These are phyloP conservation scores for Phytopythium kandeliae DNA, from an alignment of 352 stramenopile genomes.

Conservation along the genomic window DNA sequence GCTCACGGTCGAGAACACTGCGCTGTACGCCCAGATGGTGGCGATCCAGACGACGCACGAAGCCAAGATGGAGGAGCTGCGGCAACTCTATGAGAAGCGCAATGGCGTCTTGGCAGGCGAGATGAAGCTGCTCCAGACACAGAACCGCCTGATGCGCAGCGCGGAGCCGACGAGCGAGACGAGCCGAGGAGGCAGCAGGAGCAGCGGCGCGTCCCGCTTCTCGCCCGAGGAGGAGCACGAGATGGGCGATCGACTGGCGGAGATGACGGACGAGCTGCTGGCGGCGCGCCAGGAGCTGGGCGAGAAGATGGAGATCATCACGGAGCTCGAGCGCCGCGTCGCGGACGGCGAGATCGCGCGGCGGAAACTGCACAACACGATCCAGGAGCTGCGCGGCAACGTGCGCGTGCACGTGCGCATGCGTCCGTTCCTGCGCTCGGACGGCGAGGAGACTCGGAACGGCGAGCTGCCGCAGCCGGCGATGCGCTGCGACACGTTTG, in stretches of 20 bases:
- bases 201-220: constrained; percentile 6
- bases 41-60: constrained; percentile 76
- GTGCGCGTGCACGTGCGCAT: constrained; percentile 97
- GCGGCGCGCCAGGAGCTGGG: constrained; percentile 55
- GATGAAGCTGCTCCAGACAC: constrained; percentile 70
- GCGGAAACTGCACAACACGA: constrained; percentile 98
- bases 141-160: constrained; percentile 67
- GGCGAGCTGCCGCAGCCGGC: constrained; percentile 41
- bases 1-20: constrained; percentile 80
- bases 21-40: constrained; percentile 84
- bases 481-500: constrained; percentile 65
- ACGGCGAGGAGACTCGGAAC: constrained; percentile 43
- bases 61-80: constrained; percentile 77
- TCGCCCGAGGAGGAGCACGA: constrained; percentile 36
- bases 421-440: constrained; percentile 87
- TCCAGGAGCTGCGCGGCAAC: constrained; percentile 99
- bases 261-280: constrained; percentile 70
- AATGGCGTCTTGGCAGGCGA: constrained; percentile 62
- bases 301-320: constrained; percentile 54
- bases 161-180: constrained; percentile 20
- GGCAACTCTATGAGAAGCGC: constrained; percentile 62
- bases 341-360: constrained; percentile 69
- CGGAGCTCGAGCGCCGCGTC: constrained; percentile 56
- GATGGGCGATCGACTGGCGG: constrained; percentile 42
- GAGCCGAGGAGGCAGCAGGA: constrained; percentile 11